These are phyloP conservation scores for Kazachstania martiniae DNA, from an alignment of 805 yeast genomes.

Conservation along the genomic window DNA sequence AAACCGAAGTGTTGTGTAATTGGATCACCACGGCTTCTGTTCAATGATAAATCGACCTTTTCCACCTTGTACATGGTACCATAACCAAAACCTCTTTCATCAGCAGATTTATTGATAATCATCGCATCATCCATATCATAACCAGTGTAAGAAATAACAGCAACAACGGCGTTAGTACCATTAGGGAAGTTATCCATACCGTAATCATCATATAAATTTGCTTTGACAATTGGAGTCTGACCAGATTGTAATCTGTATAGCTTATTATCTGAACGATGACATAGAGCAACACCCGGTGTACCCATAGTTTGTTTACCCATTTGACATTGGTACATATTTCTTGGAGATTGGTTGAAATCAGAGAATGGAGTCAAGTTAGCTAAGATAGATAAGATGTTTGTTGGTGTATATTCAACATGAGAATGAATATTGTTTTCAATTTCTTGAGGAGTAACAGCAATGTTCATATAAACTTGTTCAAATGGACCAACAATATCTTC, in stretches of 20 bases:
- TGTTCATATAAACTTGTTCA: constrained; percentile 93
- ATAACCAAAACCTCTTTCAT: constrained; percentile 95
- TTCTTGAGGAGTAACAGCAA: constrained; percentile 91
- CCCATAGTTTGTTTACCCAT: constrained; percentile 99
- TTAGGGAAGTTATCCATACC: constrained; percentile 98
- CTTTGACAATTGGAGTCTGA: constrained; percentile 94
- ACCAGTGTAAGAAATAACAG: constrained; percentile 96
- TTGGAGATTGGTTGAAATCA: constrained; percentile 97
- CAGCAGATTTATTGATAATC: constrained; percentile 95
- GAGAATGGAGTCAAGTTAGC: constrained; percentile 97
- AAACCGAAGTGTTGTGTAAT: constrained; percentile 90
- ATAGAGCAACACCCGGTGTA: constrained; percentile 94
- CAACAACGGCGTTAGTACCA: constrained; percentile 97
- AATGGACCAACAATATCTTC: constrained; percentile 91
- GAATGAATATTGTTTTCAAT: constrained; percentile 71
- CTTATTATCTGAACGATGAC: constrained; percentile 89
- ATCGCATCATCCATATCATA: constrained; percentile 99
- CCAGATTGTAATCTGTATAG: constrained; percentile 88
- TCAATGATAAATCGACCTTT: constrained; percentile 68
- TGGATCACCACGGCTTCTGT: constrained; percentile 87
- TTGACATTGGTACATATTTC: constrained; percentile 99
- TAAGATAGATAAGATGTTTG: constrained; percentile 84
- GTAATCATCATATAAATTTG: constrained; percentile 85
- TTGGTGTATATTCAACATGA: constrained; percentile 92
- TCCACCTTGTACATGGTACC: constrained; percentile 96